Evolutionary conservation across 768 basidiomycete genomes (phyloP), one percentile per base, ranked within the genome.

Genomic region (Chalciporus sphaerocephalus): DNA sequence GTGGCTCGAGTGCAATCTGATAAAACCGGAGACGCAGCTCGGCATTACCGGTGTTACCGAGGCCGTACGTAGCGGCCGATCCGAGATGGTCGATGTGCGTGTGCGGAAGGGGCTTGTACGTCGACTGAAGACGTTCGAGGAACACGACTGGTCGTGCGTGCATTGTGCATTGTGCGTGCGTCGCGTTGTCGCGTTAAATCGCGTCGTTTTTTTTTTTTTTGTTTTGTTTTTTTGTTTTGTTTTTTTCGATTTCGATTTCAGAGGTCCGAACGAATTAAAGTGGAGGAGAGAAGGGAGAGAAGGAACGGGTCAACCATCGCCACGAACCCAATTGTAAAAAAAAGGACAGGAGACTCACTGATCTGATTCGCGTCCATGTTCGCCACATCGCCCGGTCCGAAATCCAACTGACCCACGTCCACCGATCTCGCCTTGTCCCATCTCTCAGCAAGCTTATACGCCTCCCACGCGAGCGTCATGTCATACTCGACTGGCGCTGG

Each of bases 111-210:
- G 85, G 62, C 0, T 66, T 30, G 56, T 2, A 2, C 0, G 38
- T 37, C 2, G 78, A 67, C 51, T 85, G 78, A 5, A 95, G 74
- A 35, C 79, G 80, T 62, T 93, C 86, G 36, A 95, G 78, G 74
- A 95, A 93, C 42, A 83, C 89, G 48, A 88, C 87, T 88, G 57
- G 15, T n/a, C n/a, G n/a, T n/a, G n/a, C n/a, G n/a, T n/a, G n/a
- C n/a, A n/a, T n/a, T n/a, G n/a, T n/a, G n/a, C n/a, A n/a, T n/a
- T n/a, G n/a, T n/a, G n/a, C n/a, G n/a, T n/a, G n/a, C n/a, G n/a
- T n/a, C n/a, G n/a, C n/a, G n/a, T n/a, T n/a, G n/a, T n/a, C n/a
- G n/a, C n/a, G n/a, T n/a, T n/a, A n/a, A n/a, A n/a, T n/a, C n/a
- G n/a, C n/a, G n/a, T n/a, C n/a, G n/a, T n/a, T n/a, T n/a, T n/a